phyloP scores from a whole-genome alignment of 306 rosid genomes.

The Cucumis cinereus region DNA sequence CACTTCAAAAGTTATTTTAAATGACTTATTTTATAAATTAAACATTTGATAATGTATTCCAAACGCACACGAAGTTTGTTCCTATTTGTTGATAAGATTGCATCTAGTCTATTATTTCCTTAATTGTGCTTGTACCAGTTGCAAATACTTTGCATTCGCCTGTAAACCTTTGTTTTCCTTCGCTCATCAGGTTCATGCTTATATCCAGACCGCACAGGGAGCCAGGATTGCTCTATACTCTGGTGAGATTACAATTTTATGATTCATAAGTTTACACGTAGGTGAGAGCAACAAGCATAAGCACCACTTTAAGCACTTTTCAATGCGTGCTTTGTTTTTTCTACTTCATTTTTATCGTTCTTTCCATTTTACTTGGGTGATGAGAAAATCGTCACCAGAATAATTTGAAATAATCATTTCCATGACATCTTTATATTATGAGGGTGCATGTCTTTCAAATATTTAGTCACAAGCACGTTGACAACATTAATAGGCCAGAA shows the following conservation, averaged over 20 bases:
- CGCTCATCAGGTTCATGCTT: constrained; percentile 75
- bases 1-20: too few species aligned
- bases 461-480: not conserved
- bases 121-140: not conserved
- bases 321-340: not conserved
- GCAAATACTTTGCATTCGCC: constrained; percentile 6
- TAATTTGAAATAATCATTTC: not conserved
- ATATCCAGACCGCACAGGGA: constrained; percentile 76
- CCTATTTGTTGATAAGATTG: not conserved
- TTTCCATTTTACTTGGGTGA: not conserved
- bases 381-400: not conserved
- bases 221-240: constrained; percentile 85
- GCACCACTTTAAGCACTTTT: not conserved
- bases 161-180: not conserved
- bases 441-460: not conserved
- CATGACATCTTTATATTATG: not conserved
- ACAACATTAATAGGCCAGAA: not conserved
- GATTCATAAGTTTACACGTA: not conserved
- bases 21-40: too few species aligned
- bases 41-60: too few species aligned
- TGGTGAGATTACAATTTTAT: constrained; percentile 30
- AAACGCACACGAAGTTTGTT: not conserved
- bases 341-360: not conserved
- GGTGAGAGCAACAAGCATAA: not conserved
- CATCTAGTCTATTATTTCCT: not conserved